A percentile compares a stretch with the other conserved stretches of the same genome.
phyloP scores from a whole-genome alignment of 225 moss, liverwort and hornwort genomes.

The Pleurozium schreberi region DNA sequence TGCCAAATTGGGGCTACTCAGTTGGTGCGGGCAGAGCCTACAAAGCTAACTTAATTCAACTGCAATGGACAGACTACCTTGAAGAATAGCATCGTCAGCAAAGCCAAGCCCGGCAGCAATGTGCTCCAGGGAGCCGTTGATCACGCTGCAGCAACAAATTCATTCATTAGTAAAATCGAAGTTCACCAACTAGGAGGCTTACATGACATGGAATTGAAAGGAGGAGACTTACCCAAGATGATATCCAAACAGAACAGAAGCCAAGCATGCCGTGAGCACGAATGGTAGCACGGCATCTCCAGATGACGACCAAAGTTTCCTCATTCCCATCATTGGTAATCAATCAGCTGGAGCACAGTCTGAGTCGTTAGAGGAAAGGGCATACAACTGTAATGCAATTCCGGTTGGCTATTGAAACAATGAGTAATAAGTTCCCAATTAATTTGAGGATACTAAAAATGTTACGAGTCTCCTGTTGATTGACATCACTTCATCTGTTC shows the following conservation, averaged over 20 bases:
- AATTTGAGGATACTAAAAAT: background rate
- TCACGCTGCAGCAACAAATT: constrained; percentile 22
- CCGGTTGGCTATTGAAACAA: background rate
- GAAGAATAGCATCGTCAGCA: constrained; percentile 21
- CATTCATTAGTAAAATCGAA: background rate
- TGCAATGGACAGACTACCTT: constrained; percentile 9
- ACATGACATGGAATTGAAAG: background rate
- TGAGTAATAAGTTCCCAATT: background rate
- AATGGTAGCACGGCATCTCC: constrained; percentile 29
- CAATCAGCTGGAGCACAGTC: background rate
- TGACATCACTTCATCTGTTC: background rate
- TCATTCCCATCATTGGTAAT: background rate
- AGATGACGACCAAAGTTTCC: constrained; percentile 18
- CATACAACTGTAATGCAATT: background rate
- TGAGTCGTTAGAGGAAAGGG: too few species aligned
- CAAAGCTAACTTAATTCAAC: background rate
- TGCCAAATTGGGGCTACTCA: background rate
- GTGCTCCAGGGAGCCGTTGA: constrained; percentile 30
- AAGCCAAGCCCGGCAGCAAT: constrained; percentile 37
- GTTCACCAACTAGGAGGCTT: background rate
- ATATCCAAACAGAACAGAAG: constrained; percentile 38
- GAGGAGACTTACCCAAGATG: constrained; percentile 32
- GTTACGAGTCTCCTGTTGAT: background rate
- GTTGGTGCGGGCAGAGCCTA: background rate
- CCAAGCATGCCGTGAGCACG: constrained; percentile 43